phyloP scores from a whole-genome alignment of 1,284 basidiomycete species.

The Xerocomus amazonicus region DNA sequence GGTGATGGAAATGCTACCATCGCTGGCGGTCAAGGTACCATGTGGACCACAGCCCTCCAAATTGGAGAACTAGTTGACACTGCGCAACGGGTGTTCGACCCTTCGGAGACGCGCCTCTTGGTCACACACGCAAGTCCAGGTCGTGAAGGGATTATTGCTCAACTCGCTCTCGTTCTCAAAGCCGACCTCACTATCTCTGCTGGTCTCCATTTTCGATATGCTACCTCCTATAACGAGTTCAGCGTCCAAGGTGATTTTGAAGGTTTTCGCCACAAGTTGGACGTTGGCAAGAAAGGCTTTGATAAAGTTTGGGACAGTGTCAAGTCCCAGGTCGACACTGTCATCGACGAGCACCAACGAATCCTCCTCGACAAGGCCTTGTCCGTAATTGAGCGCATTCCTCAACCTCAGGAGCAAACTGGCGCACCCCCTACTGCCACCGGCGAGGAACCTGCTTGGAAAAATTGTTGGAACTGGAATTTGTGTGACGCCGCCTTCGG shows the following conservation, averaged over 20 bases:
- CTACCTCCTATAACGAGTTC: slow-evolving; percentile 96
- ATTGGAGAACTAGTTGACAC: slow-evolving; percentile 98
- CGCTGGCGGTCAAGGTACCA: slow-evolving; percentile 95
- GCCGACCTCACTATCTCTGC: slow-evolving; percentile 94
- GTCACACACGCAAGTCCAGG: slow-evolving; percentile 92
- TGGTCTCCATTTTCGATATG: slow-evolving; percentile 96
- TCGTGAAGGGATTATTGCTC: slow-evolving; percentile 88
- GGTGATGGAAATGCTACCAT: slow-evolving; percentile 94
- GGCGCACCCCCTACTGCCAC: slow-evolving; percentile 52
- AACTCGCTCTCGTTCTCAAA: slow-evolving; percentile 87
- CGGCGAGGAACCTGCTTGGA: slow-evolving; percentile 87
- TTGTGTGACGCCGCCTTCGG: slow-evolving; percentile 94
- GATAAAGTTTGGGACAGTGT: slow-evolving; percentile 93
- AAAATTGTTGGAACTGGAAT: slow-evolving; percentile 99
- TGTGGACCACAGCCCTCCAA: slow-evolving; percentile 98
- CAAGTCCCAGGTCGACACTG: slow-evolving; percentile 86
- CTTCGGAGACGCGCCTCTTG: slow-evolving; percentile 89
- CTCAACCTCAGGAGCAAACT: slow-evolving; percentile 56
- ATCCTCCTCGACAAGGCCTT: slow-evolving; percentile 88
- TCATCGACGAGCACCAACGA: slow-evolving; percentile 90
- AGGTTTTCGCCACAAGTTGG: slow-evolving; percentile 81
- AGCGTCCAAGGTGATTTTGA: slow-evolving; percentile 90
- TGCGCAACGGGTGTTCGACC: slow-evolving; percentile 91
- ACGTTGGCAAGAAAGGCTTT: slow-evolving; percentile 78
- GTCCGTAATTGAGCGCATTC: slow-evolving; percentile 78